Base-by-base conservation (phyloP, 352 stramenopile genomes). In the Pythium sukuiense region DNA sequence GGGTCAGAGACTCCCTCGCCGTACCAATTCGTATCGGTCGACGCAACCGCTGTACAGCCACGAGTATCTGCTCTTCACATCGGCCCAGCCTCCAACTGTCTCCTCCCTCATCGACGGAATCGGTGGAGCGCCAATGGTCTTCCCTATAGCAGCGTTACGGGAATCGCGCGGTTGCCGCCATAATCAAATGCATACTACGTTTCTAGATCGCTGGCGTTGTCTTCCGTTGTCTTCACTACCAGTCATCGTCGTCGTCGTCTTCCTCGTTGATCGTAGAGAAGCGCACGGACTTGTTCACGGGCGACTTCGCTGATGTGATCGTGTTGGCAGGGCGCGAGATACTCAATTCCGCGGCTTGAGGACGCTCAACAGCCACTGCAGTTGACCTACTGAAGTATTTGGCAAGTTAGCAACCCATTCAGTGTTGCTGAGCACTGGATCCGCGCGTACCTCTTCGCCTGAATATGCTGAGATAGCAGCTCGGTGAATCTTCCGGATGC, bases 391-490 rank as follows among this genome's bases (percentile, higher is more conserved):
- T 37, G 29, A 1, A 55, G 24, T 9, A n/a, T n/a, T n/a, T n/a
- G n/a, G n/a, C 7, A 55, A 35, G 14, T 32, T n/a, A 37, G 9
- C 59, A 27, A 29, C 14, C 0, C 1, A 29, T 3, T 48, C 24
- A 43, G 6, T 50, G 18, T 18, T 43, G 8, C 9, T 2, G 9
- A 18, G 13, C 7, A 12, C 26, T 26, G 14, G n/a, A 1, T 2
- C 24, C 35, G 6, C 32, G 37, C 62, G 29, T 37, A 70, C 63
- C 63, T 29, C 26, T 54, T 56, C 6, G 63, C 55, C 46, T 65
- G 55, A 24, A 70, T 50, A n/a, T 78, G 71, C 14, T 72, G 71
- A 0, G 71, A 76, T 0, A 78, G 43, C 14, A 78, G 16, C 12
- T 69, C 68, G 1, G 68, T 73, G 48, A 78, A 78, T 14, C 71